A percentile compares a stretch with the other conserved stretches of the same genome.
phyloP scores from a whole-genome alignment of 805 yeast species.

The Barnettozyma siamensis region DNA sequence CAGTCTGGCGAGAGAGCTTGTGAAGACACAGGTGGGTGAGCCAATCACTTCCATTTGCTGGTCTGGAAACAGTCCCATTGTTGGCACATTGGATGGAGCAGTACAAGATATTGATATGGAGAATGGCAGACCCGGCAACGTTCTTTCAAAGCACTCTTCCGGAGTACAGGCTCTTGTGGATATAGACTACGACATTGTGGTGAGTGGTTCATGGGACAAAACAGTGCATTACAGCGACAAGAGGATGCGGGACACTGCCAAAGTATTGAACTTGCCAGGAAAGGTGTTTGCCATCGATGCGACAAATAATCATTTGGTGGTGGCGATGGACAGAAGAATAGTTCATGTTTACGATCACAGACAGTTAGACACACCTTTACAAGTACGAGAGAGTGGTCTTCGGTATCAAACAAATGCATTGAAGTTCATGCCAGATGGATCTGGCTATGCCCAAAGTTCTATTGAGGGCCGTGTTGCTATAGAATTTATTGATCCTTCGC shows the following conservation, averaged over 20 bases:
- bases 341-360: slow-evolving; percentile 56
- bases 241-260: slow-evolving; percentile 19
- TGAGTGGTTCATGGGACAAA: slow-evolving; percentile 63
- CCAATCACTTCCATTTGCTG: slow-evolving; percentile 21
- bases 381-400: slow-evolving; percentile 56
- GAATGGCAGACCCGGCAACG: slow-evolving; percentile 26
- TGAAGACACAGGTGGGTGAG: slow-evolving; percentile 13
- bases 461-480: slow-evolving; percentile 81
- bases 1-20: slow-evolving; percentile 20
- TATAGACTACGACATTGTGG: slow-evolving; percentile 28
- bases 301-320: slow-evolving; percentile 38
- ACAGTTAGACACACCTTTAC: slow-evolving; percentile 38
- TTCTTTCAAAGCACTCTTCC: slow-evolving; percentile 29
- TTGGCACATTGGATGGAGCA: slow-evolving; percentile 52
- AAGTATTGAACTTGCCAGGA: slow-evolving; percentile 28
- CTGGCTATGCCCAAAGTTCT: slow-evolving; percentile 63
- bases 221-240: slow-evolving; percentile 43
- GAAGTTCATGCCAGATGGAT: slow-evolving; percentile 45
- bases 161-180: slow-evolving; percentile 35
- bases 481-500: slow-evolving; percentile 53
- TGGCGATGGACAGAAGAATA: slow-evolving; percentile 48
- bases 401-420: slow-evolving; percentile 59
- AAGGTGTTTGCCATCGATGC: slow-evolving; percentile 64
- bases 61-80: slow-evolving; percentile 30
- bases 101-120: slow-evolving; percentile 47